phyloP scores from a whole-genome alignment of 2,329 filamentous ascomycete species.

The Cercospora nicotianae region DNA sequence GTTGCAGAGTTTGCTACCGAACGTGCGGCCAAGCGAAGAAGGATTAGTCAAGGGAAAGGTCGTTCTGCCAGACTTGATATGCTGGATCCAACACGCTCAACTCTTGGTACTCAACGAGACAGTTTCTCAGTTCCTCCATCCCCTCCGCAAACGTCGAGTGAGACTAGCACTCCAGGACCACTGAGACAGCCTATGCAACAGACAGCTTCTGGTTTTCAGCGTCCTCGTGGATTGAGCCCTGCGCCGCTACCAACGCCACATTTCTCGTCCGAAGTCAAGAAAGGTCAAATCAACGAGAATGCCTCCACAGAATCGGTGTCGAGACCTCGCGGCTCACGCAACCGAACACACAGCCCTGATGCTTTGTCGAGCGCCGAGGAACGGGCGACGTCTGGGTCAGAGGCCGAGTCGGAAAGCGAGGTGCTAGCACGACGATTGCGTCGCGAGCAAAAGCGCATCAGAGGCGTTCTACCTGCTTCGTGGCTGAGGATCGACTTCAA shows the following conservation, averaged over 20 bases:
- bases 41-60: neutral
- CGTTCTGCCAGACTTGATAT: slow-evolving; percentile 7
- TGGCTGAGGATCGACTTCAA: slow-evolving; percentile 52
- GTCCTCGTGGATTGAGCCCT: slow-evolving; percentile 30
- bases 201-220: slow-evolving; percentile 26
- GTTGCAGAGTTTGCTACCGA: neutral
- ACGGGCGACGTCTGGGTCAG: slow-evolving; percentile 2
- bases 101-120: slow-evolving; percentile 21
- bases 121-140: slow-evolving; percentile 46
- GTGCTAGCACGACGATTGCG: slow-evolving; percentile 32
- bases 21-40: slow-evolving; percentile 7
- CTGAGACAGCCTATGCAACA: neutral
- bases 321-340: neutral
- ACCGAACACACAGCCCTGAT: neutral
- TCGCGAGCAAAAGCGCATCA: slow-evolving; percentile 45
- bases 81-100: neutral
- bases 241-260: slow-evolving; percentile 33
- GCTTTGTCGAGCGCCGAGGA: neutral
- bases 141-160: slow-evolving; percentile 39
- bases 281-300: slow-evolving; percentile 8
- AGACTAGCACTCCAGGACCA: slow-evolving; percentile 9
- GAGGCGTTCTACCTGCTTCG: slow-evolving; percentile 52
- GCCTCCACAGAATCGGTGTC: slow-evolving; percentile 17
- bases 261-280: slow-evolving; percentile 33
- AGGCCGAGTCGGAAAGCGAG: slow-evolving; percentile 25